Evolutionary conservation across 2,329 filamentous ascomycete species (phyloP).

Genomic region (Aspergillus sp.): DNA sequence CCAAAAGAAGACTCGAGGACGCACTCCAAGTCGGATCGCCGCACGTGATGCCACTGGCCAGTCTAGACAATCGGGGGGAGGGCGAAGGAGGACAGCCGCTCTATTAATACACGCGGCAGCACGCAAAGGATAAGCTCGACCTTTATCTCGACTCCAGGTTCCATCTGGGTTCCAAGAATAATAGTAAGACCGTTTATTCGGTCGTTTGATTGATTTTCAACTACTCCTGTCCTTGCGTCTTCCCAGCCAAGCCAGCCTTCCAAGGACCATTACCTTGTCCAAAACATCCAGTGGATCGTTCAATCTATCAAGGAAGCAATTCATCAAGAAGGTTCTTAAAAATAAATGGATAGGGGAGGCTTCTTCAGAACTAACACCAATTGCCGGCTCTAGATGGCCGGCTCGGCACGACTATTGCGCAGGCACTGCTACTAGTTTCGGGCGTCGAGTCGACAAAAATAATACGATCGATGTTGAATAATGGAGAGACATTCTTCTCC

Average conservation of each 20-base stretch:
- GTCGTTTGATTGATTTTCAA: not conserved
- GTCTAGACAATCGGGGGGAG: slow-evolving; percentile 15
- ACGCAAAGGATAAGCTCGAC: not conserved
- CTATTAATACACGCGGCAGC: not conserved
- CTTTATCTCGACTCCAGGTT: not conserved
- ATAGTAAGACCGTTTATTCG: not conserved
- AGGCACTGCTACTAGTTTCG: slow-evolving; percentile 11
- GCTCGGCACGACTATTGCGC: slow-evolving; percentile 13
- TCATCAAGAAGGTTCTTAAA: not conserved
- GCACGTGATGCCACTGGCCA: slow-evolving; percentile 17
- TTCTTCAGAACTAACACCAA: not conserved
- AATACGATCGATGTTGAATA: not conserved
- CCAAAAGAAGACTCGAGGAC: not conserved
- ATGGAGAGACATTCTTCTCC: not conserved
- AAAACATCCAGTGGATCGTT: slow-evolving; percentile 1
- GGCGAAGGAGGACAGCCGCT: not conserved
- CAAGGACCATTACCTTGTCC: slow-evolving; percentile 2
- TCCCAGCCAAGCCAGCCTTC: slow-evolving; percentile 9
- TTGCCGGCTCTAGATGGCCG: not conserved
- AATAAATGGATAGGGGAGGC: slow-evolving; percentile 4
- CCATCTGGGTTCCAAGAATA: not conserved
- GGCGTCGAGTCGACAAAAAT: slow-evolving; percentile 4
- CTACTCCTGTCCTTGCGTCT: slow-evolving; percentile 11
- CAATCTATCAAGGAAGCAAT: not conserved
- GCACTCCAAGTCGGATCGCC: slow-evolving; percentile 8